A percentile compares a stretch with the other conserved stretches of the same genome.
Conservation (phyloP, 2,329 filamentous ascomycete species). For the Penicillium sp. region DNA sequence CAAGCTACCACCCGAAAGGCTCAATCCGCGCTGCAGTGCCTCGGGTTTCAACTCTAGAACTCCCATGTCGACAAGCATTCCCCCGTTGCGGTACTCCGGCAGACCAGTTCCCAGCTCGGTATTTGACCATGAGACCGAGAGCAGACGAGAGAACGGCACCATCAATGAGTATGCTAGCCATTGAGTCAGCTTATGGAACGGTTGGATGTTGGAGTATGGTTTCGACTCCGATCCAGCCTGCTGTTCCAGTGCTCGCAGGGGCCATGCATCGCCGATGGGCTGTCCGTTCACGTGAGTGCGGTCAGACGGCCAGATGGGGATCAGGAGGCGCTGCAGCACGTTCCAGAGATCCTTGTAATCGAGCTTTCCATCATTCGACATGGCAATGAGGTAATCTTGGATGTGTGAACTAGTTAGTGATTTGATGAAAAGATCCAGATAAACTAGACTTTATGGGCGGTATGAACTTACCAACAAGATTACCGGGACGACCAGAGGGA, state of each 20-base stretch:
- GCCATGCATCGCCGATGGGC: constrained; percentile 54
- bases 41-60: constrained; percentile 53
- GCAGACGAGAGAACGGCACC: constrained; percentile 58
- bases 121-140: constrained; percentile 54
- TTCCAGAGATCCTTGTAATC: constrained; percentile 46
- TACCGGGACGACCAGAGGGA: constrained; percentile 44
- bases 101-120: constrained; percentile 62
- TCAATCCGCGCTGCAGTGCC: constrained; percentile 44
- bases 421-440: not conserved
- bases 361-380: constrained; percentile 26
- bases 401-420: not conserved
- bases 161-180: constrained; percentile 73
- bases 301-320: constrained; percentile 51
- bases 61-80: constrained; percentile 62
- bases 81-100: constrained; percentile 71
- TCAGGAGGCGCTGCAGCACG: constrained; percentile 45
- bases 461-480: constrained; percentile 46
- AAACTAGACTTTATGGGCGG: not conserved
- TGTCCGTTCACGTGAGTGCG: constrained; percentile 42
- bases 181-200: constrained; percentile 65
- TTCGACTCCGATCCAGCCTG: constrained; percentile 2
- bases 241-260: constrained; percentile 30
- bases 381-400: constrained; percentile 45
- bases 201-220: constrained; percentile 43
- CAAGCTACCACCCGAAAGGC: constrained; percentile 42